Conservation (phyloP, 345 rosid genomes). For the Trapa incisa region DNA sequence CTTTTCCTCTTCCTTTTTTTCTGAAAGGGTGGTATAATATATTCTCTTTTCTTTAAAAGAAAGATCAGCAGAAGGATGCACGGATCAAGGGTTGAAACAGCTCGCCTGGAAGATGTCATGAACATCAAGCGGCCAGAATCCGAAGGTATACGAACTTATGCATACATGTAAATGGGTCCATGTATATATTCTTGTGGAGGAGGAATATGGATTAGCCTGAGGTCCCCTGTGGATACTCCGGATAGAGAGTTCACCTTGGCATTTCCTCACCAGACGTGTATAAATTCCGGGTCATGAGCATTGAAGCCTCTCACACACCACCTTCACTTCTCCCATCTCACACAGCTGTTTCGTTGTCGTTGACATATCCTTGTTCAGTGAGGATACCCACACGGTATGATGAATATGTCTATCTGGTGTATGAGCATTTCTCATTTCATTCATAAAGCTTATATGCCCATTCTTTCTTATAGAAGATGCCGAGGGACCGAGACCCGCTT, state of each 20-base stretch:
- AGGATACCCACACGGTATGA: no score
- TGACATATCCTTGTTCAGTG: not conserved
- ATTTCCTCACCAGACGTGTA: not conserved
- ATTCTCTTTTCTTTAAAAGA: no score
- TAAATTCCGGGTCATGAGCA: not conserved
- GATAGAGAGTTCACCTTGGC: not conserved
- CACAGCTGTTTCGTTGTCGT: not conserved
- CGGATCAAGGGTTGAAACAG: no score
- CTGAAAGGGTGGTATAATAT: not conserved
- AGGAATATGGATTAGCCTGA: not conserved
- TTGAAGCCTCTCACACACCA: not conserved
- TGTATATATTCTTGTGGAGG: not conserved
- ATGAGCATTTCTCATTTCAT: no score
- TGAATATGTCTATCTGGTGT: no score
- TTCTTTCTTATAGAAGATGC: conserved; percentile 13
- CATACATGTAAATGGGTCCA: no score
- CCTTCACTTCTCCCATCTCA: not conserved
- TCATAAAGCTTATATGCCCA: no score
- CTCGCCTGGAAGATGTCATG: no score
- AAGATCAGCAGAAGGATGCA: no score
- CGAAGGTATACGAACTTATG: no score
- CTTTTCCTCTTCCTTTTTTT: not conserved
- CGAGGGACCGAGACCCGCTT: conserved; percentile 37
- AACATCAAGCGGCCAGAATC: no score
- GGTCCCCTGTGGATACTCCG: not conserved